Base-by-base conservation (phyloP, 2,329 filamentous ascomycete species). In the Peltaster fructicola region DNA sequence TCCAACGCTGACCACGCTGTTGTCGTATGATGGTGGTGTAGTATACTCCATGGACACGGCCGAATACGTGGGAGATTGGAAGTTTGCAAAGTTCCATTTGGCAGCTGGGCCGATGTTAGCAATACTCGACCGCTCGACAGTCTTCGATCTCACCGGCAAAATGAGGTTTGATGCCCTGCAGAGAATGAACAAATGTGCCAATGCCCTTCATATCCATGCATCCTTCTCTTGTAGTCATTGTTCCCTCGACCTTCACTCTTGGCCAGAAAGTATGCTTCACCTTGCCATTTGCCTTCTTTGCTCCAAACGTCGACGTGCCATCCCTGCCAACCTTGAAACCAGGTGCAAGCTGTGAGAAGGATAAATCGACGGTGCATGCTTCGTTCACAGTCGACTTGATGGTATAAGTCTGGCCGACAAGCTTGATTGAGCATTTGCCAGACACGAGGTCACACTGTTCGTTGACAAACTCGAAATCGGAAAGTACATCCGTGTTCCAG, bases 121-220 rank as follows among this genome's bases (percentile, higher is more conserved):
- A n/a, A n/a, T n/a, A n/a, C n/a, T n/a, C n/a, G n/a, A n/a, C n/a
- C n/a, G n/a, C n/a, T n/a, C n/a, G n/a, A n/a, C n/a, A n/a, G n/a
- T n/a, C n/a, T n/a, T 19, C 4, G 18, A 15, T 41, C 56, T 41
- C 57, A 71, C 67, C 84, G 31, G 82, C 78, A 50, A 98, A 90
- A 52, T 98, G 88, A 18, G 88, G 88, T 65, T 98, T 98, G 85
- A 95, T 95, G 50, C 84, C 88, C 58, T 95, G 88, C 24, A 95
- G 59, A 19, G 82, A 82, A 51, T 88, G 76, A 37, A 75, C 63
- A 54, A 82, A 85, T 43, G 90, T 59, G 16, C 73, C 82, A 34
- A 63, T 68, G 29, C 85, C 85, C 44, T 69, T 74, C 50, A 92
- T 72, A 49, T 92, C 74, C 33, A 92, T 62, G 17, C 76, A 69